These are phyloP conservation scores for Corymbia calophylla DNA, from an alignment of 441 rosid species.

Conservation along the genomic window DNA sequence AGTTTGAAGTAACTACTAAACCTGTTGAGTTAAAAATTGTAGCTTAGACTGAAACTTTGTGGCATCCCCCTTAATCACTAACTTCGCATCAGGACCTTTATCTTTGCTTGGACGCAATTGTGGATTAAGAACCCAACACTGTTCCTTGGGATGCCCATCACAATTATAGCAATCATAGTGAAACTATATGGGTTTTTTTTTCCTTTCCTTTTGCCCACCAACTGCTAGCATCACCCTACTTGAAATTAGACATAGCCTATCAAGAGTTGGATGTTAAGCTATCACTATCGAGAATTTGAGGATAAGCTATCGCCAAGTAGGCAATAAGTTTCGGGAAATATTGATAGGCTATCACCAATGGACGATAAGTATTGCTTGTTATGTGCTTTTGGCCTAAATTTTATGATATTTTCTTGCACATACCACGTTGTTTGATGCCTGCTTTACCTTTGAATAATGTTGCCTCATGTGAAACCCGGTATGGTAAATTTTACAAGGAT, in stretches of 20 bases:
- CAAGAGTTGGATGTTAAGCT: too few relatives aligned
- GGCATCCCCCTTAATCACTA: neutral
- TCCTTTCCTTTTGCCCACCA: neutral
- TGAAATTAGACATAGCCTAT: neutral
- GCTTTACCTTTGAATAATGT: too few relatives aligned
- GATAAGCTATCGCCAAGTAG: too few relatives aligned
- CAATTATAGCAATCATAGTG: neutral
- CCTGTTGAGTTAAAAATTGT: neutral
- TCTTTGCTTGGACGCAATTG: neutral
- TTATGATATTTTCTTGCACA: too few relatives aligned
- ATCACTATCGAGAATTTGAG: too few relatives aligned
- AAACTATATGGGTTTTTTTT: accelerated
- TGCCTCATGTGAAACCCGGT: too few relatives aligned
- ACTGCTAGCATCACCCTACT: neutral
- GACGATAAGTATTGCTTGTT: too few relatives aligned
- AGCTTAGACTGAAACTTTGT: neutral
- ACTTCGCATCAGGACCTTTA: neutral
- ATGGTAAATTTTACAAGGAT: too few relatives aligned
- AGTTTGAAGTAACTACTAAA: neutral
- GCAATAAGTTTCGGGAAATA: too few relatives aligned
- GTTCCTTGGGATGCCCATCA: neutral
- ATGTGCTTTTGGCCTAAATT: too few relatives aligned
- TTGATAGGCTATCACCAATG: too few relatives aligned
- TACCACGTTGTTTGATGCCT: too few relatives aligned
- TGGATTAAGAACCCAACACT: neutral